phyloP scores from a whole-genome alignment of 768 basidiomycete genomes.

The Auricularia sp. region DNA sequence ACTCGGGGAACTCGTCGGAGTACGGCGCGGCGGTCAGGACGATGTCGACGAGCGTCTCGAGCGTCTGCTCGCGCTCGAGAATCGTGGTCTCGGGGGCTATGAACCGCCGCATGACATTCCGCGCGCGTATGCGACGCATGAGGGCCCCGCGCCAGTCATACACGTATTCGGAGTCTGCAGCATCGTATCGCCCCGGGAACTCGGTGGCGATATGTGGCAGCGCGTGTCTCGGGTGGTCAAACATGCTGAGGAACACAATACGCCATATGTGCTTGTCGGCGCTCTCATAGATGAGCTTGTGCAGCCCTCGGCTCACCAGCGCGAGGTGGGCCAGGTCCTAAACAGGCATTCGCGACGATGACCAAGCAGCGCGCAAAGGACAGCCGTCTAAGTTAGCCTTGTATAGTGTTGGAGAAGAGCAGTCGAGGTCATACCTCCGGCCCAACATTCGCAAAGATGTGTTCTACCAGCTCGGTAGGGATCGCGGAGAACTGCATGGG shows the following conservation, averaged over 20 bases:
- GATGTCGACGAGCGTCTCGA: slow-evolving; percentile 36
- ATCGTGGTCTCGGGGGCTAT: neutral
- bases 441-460: neutral
- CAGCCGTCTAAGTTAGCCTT: neutral
- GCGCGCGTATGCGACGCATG: slow-evolving; percentile 39
- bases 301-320: slow-evolving; percentile 41
- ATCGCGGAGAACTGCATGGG: neutral
- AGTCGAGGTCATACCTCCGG: neutral
- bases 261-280: slow-evolving; percentile 60
- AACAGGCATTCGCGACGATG: neutral
- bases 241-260: slow-evolving; percentile 49
- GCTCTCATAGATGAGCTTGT: slow-evolving; percentile 37
- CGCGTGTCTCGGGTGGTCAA: slow-evolving; percentile 50
- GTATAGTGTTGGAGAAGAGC: neutral
- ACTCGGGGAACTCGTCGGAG: slow-evolving; percentile 13
- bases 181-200: neutral
- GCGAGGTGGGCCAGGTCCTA: slow-evolving; percentile 50
- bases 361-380: neutral
- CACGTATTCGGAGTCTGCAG: slow-evolving; percentile 9
- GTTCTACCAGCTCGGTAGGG: neutral
- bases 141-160: slow-evolving; percentile 47
- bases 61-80: slow-evolving; percentile 31
- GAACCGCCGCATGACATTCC: slow-evolving; percentile 27
- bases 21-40: slow-evolving; percentile 33
- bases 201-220: slow-evolving; percentile 6